Base-by-base conservation (phyloP, 1,284 basidiomycete species). In the Sporisorium iseilematis-ciliati region DNA sequence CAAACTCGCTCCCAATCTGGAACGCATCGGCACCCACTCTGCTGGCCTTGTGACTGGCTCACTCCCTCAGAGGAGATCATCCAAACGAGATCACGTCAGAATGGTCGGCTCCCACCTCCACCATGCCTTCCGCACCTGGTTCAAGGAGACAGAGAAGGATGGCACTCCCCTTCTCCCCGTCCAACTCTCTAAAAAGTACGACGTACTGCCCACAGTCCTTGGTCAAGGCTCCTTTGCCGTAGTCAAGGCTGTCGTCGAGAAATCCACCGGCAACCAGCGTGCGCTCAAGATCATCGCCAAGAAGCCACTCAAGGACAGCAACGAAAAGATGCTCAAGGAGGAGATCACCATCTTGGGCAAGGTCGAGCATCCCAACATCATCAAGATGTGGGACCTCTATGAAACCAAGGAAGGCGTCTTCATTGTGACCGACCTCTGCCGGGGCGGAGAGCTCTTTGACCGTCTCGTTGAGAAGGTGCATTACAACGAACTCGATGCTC, bases 211-310 rank as follows among this genome's bases (percentile, higher is more conserved):
- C 11, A 53, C 63, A 5, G 65, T 80, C 3, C 68, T 85, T 6
- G 84, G 83, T 16, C 79, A 80, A 49, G 84, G 83, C 48, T 79
- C 80, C 8, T 85, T 85, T 58, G 83, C 83, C 21, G 73, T 83
- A 20, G 83, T 85, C 52, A 79, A 78, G 42, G 53, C 71, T 3
- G 80, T 82, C 59, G 56, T 65, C 3, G 75, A 77, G 20, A 75
- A 62, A 20, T 38, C 62, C 23, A 80, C 82, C 0, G 79, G 82
- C 42, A 70, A 71, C n/a, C 58, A 80, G 31, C 68, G 76, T 4
- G 84, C 84, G 1, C 73, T 83, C 51, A 85, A 85, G 68, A 82
- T 85, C 65, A 84, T 85, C 45, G 82, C 83, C 8, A 81, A 83
- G 45, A 77, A 77, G 58, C 83, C 82, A 10, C 68, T 84, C 33